Evolutionary conservation across 2,329 filamentous ascomycete genomes (phyloP), one percentile per base, ranked within the genome.

Genomic region (Ascochyta clinopodiicola): DNA sequence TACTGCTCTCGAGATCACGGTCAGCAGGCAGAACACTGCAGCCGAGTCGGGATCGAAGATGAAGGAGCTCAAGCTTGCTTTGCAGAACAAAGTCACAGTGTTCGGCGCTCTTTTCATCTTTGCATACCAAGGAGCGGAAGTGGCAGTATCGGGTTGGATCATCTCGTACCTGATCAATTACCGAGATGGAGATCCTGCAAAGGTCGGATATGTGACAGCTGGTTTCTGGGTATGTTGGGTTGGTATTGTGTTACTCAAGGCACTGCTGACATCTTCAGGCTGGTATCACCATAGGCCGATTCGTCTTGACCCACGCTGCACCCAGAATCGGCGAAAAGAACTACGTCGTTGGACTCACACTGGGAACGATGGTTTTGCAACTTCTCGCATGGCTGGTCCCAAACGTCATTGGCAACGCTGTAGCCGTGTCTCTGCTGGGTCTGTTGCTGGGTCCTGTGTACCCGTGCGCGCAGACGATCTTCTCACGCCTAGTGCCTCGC

Each of bases 91-190:
- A 29, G 81, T 87, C 4, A 90, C 92, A 0, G 75, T 95, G 1
- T 81, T 95, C 0, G 90, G 90, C 3, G 88, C 91, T 0, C 73
- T 91, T 9, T 95, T 95, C 79, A 90, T 95, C 73, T 95, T 96
- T 72, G 86, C 87, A 24, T 96, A 96, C 73, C 90, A 95, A 75
- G 91, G 91, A 31, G 88, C 89, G 32, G 91, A 96, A 75, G 91
- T 96, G 15, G 88, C 87, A 13, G 90, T 94, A 61, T 91, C 88
- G 0, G 91, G 91, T 48, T 96, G 91, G 92, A 88, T 94, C 44
- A 92, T 94, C 59, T 92, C 89, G 2, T 96, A 93, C 78, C 79
- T 96, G 35, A 92, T 95, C 74, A 83, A 84, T 44, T 84, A 86
- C 59, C 87, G 91, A 34, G 79, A 86, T 52, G 91, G 90, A 13